Evolutionary conservation across 164 flowering plant species (phyloP).

Genomic region (Akebia trifoliata): DNA sequence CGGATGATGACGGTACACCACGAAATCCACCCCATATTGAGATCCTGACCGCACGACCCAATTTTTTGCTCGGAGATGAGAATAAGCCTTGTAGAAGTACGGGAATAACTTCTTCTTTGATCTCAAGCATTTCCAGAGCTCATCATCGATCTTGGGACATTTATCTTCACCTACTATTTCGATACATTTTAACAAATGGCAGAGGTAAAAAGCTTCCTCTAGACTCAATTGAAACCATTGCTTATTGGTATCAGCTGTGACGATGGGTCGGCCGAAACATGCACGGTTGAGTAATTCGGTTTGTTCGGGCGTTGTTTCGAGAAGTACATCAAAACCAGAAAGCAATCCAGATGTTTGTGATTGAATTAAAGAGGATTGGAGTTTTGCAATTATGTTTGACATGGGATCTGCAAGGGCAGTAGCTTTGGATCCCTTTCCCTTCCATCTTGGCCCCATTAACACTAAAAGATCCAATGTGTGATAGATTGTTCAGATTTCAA

Average conservation of each 20-base stretch:
- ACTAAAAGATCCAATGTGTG: too few species aligned
- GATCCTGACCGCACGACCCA: constrained; percentile 76
- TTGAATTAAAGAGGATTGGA: constrained; percentile 2
- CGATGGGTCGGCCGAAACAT: constrained; percentile 1
- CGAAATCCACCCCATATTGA: constrained; percentile 73
- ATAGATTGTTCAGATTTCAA: too few species aligned
- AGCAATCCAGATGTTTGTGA: constrained; percentile 47
- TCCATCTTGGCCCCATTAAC: constrained; percentile 59
- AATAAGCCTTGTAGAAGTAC: constrained; percentile 49
- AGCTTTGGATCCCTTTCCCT: constrained; percentile 17
- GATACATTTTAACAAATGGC: background rate
- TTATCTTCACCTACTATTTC: constrained; percentile 15
- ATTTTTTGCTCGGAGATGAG: constrained; percentile 61
- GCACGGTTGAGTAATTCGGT: constrained; percentile 1
- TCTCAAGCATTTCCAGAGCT: constrained; percentile 52
- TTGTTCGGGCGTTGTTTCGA: constrained; percentile 24
- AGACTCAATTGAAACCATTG: constrained; percentile 1
- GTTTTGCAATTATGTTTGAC: constrained; percentile 3
- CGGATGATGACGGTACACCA: constrained; percentile 67
- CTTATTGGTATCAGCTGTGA: background rate
- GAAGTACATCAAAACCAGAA: constrained; percentile 43
- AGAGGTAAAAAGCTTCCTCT: constrained; percentile 5
- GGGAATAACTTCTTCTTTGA: constrained; percentile 39
- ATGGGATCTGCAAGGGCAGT: constrained; percentile 13
- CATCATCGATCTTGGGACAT: constrained; percentile 16